Conservation (phyloP, 768 basidiomycete species). For the Rickenella mellea region DNA sequence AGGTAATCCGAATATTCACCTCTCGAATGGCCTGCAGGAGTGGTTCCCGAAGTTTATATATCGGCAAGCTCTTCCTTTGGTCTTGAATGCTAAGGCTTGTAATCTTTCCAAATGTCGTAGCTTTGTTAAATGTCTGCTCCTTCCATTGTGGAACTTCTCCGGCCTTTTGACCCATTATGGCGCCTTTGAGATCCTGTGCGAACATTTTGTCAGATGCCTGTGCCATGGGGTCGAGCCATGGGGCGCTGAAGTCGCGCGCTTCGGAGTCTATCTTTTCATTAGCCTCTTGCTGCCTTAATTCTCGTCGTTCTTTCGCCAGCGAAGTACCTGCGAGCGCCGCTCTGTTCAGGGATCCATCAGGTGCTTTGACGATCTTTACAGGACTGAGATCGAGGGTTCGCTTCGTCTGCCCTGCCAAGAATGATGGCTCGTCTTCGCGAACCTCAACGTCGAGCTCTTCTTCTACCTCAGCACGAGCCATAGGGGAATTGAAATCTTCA, state of each 20-base stretch:
- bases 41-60: slow-evolving; percentile 88
- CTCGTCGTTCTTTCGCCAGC: slow-evolving; percentile 89
- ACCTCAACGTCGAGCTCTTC: slow-evolving; percentile 97
- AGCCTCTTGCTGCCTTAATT: slow-evolving; percentile 86
- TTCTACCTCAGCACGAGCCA: slow-evolving; percentile 79
- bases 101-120: slow-evolving; percentile 91
- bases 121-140: slow-evolving; percentile 87
- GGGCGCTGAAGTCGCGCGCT: slow-evolving; percentile 87
- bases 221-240: slow-evolving; percentile 98
- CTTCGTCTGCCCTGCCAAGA: slow-evolving; percentile 94
- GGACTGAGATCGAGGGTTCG: slow-evolving; percentile 91
- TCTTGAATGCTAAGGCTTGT: slow-evolving; percentile 88
- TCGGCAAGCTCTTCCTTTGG: slow-evolving; percentile 83
- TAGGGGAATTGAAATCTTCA: slow-evolving; percentile 71
- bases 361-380: slow-evolving; percentile 97
- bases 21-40: slow-evolving; percentile 84
- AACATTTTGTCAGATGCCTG: slow-evolving; percentile 79
- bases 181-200: slow-evolving; percentile 84
- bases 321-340: slow-evolving; percentile 92
- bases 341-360: slow-evolving; percentile 93
- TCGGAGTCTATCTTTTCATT: slow-evolving; percentile 94
- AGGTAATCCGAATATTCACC: slow-evolving; percentile 34
- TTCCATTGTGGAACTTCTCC: slow-evolving; percentile 86
- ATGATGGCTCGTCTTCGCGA: slow-evolving; percentile 92
- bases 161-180: slow-evolving; percentile 74